Evolutionary conservation across 2,329 filamentous ascomycete genomes (phyloP).

Genomic region (Colletotrichum endophyticum): DNA sequence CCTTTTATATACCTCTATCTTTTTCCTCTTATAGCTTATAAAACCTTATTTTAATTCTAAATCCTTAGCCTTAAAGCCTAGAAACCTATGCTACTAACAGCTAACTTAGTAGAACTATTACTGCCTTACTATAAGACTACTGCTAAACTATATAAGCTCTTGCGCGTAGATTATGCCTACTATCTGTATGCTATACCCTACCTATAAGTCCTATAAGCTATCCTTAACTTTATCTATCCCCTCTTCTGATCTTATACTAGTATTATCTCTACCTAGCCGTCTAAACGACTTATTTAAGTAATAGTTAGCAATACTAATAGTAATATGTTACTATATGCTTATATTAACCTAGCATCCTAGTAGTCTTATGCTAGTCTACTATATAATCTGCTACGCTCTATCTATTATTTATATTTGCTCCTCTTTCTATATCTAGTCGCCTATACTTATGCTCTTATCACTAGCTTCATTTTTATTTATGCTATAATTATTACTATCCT

Average conservation of each 20-base stretch:
- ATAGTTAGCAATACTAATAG: conserved; percentile 1
- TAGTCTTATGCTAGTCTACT: too few relatives aligned
- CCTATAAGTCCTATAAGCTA: conserved; percentile 9
- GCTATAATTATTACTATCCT: too few relatives aligned
- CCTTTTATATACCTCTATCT: too few relatives aligned
- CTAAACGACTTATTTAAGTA: conserved; percentile 5
- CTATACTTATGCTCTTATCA: too few relatives aligned
- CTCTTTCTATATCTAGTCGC: background rate
- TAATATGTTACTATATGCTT: background rate
- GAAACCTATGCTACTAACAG: too few relatives aligned
- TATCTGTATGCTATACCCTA: conserved; percentile 4
- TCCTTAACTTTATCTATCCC: background rate
- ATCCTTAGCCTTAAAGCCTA: too few relatives aligned
- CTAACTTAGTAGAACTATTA: too few relatives aligned
- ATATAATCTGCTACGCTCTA: too few relatives aligned
- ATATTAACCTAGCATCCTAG: too few relatives aligned
- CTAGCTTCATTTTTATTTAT: too few relatives aligned
- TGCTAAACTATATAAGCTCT: background rate
- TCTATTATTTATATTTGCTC: background rate
- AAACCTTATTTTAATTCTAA: too few relatives aligned
- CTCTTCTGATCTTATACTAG: background rate
- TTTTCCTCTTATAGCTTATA: too few relatives aligned
- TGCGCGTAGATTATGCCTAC: conserved; percentile 18
- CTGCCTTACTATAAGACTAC: background rate
- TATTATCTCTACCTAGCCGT: background rate